Evolutionary conservation across 768 basidiomycete genomes (phyloP), one percentile per base, ranked within the genome.

Genomic region (Macrolepiota dolichaula): DNA sequence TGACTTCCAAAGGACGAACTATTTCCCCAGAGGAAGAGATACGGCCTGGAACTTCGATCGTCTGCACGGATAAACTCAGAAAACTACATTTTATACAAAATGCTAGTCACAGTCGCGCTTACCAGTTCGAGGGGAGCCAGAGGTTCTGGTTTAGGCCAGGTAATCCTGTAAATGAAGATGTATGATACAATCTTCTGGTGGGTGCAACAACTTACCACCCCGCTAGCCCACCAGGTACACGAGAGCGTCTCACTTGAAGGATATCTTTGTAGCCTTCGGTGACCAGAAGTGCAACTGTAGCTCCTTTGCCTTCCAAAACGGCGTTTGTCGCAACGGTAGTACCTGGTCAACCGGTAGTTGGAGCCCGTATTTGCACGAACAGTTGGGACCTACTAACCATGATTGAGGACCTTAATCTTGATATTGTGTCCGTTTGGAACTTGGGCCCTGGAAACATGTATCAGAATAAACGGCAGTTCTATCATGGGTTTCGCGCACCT

Each of bases 301-400:
- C 68, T 13, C 70, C 70, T 35, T 64, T 70, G 24, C 71, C 70
- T 65, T 72, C 71, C 32, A 72, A 64, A 32, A 72, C 64, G 1
- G 71, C 71, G 57, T 72, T 72, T n/a, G 71, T 72, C 3, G 70
- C 71, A 40, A 70, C 63, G 2, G 70, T 72, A 1, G 70, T 65
- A 13, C 64, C 64, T 65, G 37, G 19, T 10, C n/a, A 12, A 35
- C 15, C 19, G n/a, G 25, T n/a, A 25, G 38, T 22, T n/a, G 10
- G 19, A 24, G 37, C 11, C 7, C 5, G 47, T 9, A 13, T 27
- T 24, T 12, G 11, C 19, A n/a, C 19, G 29, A 59, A 42, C 17
- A 27, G 24, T 15, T 11, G 29, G 17, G 42, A 10, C 5, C 12
- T 11, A 53, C 40, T 29, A 63, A 55, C 70, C 69, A 56, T 70